Base-by-base conservation (phyloP, 164 flowering plant genomes). In the Warburgia ugandensis region DNA sequence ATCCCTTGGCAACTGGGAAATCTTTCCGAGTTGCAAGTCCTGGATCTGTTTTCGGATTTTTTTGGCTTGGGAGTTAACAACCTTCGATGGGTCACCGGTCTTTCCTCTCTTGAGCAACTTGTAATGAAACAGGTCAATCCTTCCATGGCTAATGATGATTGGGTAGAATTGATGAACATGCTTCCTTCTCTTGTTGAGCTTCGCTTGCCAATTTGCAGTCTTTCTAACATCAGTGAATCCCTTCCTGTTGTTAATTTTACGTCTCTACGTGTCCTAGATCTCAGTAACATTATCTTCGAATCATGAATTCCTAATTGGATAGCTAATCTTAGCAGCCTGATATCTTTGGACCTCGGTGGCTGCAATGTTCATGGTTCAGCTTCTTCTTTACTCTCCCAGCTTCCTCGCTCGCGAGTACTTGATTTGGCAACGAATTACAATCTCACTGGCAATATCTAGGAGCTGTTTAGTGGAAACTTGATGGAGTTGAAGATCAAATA, bases 401-500 rank as follows among this genome's bases (percentile, higher is more conserved):
- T 54, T 19, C 29, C 22, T 11, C 11, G 19, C 43, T 25, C 37
- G 30, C 7, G 28, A 29, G 13, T 19, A 2, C 16, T 42, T 14
- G 11, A 39, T 17, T 20, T 30, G 19, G 52, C 20, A 5, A 12
- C 5, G 6, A 19, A 28, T 35, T 10, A 29, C 26, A 9, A 30
- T 2, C 32, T 26, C 36, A 12, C 2, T 28, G 40, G 31, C 2
- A 25, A 47, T 29, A 8, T 19, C n/a, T 38, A 45, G 1, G 27
- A 40, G n/a, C n/a, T n/a, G n/a, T 0, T 0, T 23, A 21, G 20
- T 44, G 6, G 32, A 43, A 29, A 39, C 38, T 9, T 1, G 26
- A 9, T 41, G 57, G 57, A 31, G 19, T 63, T 56, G 28, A 61
- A 35, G 75, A 69, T 13, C 45, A 35, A 8, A 61, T 47, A 19